Evolutionary conservation across 2,329 filamentous ascomycete genomes (phyloP).

Genomic region (Pseudogymnoascus sp.): DNA sequence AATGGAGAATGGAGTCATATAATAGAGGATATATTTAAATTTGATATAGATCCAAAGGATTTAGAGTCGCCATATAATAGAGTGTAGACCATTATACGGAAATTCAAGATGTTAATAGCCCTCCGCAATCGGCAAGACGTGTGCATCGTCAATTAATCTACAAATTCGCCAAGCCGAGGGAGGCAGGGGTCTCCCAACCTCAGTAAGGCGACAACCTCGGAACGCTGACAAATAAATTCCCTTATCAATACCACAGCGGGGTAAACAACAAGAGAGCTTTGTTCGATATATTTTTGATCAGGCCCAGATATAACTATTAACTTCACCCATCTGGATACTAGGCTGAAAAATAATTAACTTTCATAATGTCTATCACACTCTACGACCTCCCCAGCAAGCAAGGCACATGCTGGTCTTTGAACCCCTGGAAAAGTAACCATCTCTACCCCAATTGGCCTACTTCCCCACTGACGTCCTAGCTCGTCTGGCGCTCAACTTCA

Average conservation of each 20-base stretch:
- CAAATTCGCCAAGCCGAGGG: background rate
- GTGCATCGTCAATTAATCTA: background rate
- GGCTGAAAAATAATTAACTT: background rate
- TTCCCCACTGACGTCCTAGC: slow-evolving; percentile 34
- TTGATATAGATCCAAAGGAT: background rate
- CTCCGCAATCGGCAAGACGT: background rate
- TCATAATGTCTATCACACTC: slow-evolving; percentile 35
- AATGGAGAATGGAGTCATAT: slow-evolving; percentile 3
- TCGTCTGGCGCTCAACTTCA: slow-evolving; percentile 59
- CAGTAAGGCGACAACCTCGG: background rate
- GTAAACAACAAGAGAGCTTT: background rate
- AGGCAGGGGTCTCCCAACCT: background rate
- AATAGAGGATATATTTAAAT: background rate
- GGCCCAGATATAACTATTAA: background rate
- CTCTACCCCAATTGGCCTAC: background rate
- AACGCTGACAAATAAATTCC: background rate
- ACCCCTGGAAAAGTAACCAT: slow-evolving; percentile 59
- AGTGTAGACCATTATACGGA: background rate
- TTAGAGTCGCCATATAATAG: background rate
- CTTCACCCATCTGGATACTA: background rate
- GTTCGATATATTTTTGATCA: background rate
- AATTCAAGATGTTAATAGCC: background rate
- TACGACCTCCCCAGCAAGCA: slow-evolving; percentile 55
- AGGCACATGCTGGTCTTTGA: slow-evolving; percentile 51
- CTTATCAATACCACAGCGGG: background rate